Percentiles rank a stretch among this genome's conserved stretches.
These are phyloP conservation scores for Rhizophagus clarus DNA, from an alignment of 192 early-diverging fungal genomes.

Conservation along the genomic window DNA sequence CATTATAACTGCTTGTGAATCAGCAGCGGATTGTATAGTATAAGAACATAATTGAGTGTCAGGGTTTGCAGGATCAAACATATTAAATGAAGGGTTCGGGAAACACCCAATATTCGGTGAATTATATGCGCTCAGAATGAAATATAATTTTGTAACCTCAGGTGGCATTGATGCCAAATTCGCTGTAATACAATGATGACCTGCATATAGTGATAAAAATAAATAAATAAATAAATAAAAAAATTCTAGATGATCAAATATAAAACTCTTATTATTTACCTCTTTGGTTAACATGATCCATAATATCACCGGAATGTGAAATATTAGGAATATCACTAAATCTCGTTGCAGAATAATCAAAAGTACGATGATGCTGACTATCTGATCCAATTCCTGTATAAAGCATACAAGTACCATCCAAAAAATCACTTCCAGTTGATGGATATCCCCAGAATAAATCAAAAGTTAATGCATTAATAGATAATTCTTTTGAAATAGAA, in stretches of 20 bases:
- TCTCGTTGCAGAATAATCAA: neutral
- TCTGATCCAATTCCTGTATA: neutral
- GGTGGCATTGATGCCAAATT: constrained; percentile 12
- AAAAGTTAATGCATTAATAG: constrained; percentile 10
- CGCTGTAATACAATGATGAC: constrained; percentile 18
- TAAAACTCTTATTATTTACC: neutral
- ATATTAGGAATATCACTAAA: constrained; percentile 4
- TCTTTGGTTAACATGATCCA: neutral
- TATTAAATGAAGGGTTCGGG: constrained; percentile 15
- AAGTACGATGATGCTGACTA: neutral
- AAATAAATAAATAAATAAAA: neutral
- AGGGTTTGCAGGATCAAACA: constrained; percentile 16
- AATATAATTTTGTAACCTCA: constrained; percentile 27
- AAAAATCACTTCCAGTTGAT: neutral
- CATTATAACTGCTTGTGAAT: constrained; percentile 28
- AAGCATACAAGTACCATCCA: constrained; percentile 31
- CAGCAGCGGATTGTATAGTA: neutral
- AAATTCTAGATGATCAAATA: neutral
- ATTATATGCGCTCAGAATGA: constrained; percentile 29
- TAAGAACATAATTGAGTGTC: constrained; percentile 19
- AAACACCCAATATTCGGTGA: constrained; percentile 24
- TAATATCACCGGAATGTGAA: constrained; percentile 29
- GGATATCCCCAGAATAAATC: constrained; percentile 28
- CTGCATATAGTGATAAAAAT: neutral
- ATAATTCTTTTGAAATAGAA: constrained; percentile 10